Percentiles rank a stretch among this genome's conserved stretches.
Conservation (phyloP, 2,329 filamentous ascomycete genomes). For the Mycogone perniciosa region DNA sequence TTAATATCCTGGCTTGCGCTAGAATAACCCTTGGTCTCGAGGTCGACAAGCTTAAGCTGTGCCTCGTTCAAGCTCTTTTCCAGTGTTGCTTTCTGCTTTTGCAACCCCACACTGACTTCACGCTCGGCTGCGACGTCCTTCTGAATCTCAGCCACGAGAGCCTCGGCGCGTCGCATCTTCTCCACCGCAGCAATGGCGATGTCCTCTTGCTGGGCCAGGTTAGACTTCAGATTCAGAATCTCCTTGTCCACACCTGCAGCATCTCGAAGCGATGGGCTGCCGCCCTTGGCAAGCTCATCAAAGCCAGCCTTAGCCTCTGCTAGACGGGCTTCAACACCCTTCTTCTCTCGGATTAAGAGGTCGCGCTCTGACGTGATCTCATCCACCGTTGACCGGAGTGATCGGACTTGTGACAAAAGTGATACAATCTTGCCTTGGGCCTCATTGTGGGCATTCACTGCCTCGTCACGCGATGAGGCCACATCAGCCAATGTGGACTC, state of each 20-base stretch:
- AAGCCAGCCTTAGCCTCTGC: conserved; percentile 82
- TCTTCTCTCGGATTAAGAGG: conserved; percentile 79
- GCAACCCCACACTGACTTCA: conserved; percentile 71
- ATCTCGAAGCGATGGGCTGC: conserved; percentile 81
- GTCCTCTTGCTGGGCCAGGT: conserved; percentile 87
- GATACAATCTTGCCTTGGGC: conserved; percentile 90
- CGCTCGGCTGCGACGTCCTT: conserved; percentile 85
- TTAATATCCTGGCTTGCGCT: conserved; percentile 91
- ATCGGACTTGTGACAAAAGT: conserved; percentile 81
- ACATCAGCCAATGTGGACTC: conserved; percentile 87
- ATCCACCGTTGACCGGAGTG: conserved; percentile 75
- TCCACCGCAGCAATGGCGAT: conserved; percentile 85
- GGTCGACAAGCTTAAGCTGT: conserved; percentile 81
- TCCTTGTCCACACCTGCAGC: conserved; percentile 85
- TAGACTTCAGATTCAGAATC: conserved; percentile 81
- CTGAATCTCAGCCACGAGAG: conserved; percentile 79
- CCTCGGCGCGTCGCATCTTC: conserved; percentile 94
- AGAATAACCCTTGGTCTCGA: conserved; percentile 96
- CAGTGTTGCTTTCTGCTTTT: conserved; percentile 81
- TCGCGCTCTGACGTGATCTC: conserved; percentile 83
- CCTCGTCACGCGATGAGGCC: conserved; percentile 86
- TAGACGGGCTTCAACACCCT: conserved; percentile 75
- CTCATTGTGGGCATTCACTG: conserved; percentile 86
- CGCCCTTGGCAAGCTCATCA: conserved; percentile 79
- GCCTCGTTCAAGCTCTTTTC: conserved; percentile 89